Conservation (phyloP, 139 green algal species). For the Chlorella ohadii region DNA sequence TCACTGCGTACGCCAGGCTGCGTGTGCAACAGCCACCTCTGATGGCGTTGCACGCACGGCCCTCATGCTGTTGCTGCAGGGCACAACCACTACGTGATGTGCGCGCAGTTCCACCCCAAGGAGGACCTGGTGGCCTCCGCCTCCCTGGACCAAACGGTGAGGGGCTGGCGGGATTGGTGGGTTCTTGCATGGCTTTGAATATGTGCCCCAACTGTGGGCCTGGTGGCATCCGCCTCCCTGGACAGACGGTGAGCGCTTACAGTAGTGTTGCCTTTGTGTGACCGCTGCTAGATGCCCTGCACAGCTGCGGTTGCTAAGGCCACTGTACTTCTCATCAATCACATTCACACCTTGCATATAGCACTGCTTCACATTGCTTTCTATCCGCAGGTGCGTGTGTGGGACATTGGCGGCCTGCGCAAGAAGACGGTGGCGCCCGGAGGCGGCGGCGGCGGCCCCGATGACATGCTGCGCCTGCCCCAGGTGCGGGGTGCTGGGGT, state of each 20-base stretch:
- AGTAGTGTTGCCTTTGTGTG: too few relatives aligned
- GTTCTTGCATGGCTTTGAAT: too few relatives aligned
- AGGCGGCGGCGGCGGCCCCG: constrained; percentile 43
- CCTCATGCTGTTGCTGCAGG: constrained; percentile 43
- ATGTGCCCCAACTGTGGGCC: constrained; percentile 86
- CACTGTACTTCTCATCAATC: too few relatives aligned
- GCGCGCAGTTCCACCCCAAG: constrained; percentile 97
- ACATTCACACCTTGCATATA: too few relatives aligned
- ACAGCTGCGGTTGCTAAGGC: too few relatives aligned
- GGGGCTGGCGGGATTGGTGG: too few relatives aligned
- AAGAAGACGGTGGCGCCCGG: constrained; percentile 94
- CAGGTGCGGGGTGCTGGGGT: constrained; percentile 45
- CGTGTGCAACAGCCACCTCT: too few relatives aligned
- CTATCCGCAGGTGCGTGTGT: constrained; percentile 98
- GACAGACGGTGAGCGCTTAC: too few relatives aligned
- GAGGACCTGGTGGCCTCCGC: constrained; percentile 81
- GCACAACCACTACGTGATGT: constrained; percentile 99
- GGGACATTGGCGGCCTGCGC: constrained; percentile 96
- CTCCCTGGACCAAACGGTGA: constrained; percentile 71
- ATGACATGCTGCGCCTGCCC: constrained; percentile 86
- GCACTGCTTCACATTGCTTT: too few relatives aligned
- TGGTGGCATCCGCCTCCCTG: constrained; percentile 51
- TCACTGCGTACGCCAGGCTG: too few relatives aligned
- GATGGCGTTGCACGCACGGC: too few relatives aligned
- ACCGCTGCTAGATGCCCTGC: too few relatives aligned